Evolutionary conservation across 129 eudicot species (phyloP), one percentile per base, ranked within the genome.

Genomic region (Pittosporum tobira): DNA sequence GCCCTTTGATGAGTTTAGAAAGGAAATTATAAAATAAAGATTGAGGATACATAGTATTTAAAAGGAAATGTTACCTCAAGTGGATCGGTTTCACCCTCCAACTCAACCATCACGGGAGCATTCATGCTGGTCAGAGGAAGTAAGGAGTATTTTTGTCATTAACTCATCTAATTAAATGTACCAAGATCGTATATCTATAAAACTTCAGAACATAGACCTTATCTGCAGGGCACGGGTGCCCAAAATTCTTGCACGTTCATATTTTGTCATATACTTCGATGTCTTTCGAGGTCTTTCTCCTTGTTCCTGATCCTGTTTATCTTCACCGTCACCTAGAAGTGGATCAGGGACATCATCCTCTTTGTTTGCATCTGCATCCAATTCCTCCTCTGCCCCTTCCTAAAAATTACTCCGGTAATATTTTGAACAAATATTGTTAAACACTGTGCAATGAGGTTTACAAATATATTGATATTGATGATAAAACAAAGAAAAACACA

Each of bases 91-190:
- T 91, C 99, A 53, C 99, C 99, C 65, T 77, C 96, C 83, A 91
- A 75, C 58, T 91, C 96, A 64, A 91, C 99, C 99, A 91, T 91
- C 58, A 91, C 99, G 4, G 99, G 99, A 31, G 99, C 99, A 81
- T 91, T 91, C 96, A 91, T 91, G 82, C 96, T 86, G 81, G 38
- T 31, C 42, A 52, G 30, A 46, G 34, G 44, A 61, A 61, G 18
- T 49, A 48, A 61, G 8, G 27, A 37, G n/a, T n/a, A 45, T 20
- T n/a, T 26, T 4, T 24, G 6, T 13, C 44, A 21, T 5, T 28
- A 26, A n/a, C 3, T 66, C 29, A 43, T 28, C 20, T 8, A 31
- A 23, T 18, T 56, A 9, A 31, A 31, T 5, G 10, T 34, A 57
- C 9, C 11, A 55, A 18, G 40, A 55, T 10, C 36, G 6, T 42